phyloP scores from a whole-genome alignment of 2,329 filamentous ascomycete species.

The Arthrinium phaeospermum region DNA sequence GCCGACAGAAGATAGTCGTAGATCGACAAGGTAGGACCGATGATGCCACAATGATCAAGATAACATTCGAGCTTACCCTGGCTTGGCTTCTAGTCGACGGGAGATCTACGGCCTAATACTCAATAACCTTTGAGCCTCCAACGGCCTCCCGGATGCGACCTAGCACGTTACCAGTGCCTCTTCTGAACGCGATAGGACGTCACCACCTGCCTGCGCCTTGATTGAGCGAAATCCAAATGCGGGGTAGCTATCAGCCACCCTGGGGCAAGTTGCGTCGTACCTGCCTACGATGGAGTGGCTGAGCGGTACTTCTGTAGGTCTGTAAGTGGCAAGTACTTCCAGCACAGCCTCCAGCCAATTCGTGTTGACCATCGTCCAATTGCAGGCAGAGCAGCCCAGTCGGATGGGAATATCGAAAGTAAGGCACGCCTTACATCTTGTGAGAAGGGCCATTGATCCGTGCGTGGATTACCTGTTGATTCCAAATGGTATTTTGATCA shows the following conservation, averaged over 20 bases:
- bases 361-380: neutral
- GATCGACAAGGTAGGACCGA: neutral
- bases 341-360: too few species aligned
- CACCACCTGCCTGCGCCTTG: neutral
- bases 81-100: neutral
- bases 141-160: neutral
- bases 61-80: neutral
- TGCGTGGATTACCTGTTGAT: too few species aligned
- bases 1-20: neutral
- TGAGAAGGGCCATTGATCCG: too few species aligned
- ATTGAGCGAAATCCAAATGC: neutral
- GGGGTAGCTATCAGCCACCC: neutral
- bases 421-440: too few species aligned
- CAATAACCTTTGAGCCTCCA: neutral
- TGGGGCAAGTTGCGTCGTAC: neutral
- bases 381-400: neutral
- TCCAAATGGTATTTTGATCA: neutral
- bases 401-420: neutral
- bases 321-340: neutral
- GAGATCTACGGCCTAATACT: conserved; percentile 4
- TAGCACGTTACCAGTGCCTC: neutral
- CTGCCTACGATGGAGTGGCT: neutral
- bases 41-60: neutral
- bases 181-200: neutral
- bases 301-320: neutral